phyloP scores from a whole-genome alignment of 192 early-diverging fungal genomes.

The Mycoemilia scoparia region DNA sequence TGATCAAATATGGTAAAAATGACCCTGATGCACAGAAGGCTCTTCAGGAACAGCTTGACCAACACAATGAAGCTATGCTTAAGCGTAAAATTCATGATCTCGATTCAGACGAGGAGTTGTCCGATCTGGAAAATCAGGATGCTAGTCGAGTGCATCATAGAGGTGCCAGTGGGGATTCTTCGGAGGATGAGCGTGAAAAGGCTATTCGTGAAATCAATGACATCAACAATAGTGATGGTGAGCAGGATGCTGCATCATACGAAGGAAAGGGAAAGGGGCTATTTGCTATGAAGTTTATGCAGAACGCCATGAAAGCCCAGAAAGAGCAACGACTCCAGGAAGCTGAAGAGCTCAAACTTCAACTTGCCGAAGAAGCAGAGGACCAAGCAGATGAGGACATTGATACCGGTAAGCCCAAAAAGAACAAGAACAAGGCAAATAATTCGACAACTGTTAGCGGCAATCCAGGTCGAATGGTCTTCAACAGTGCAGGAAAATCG shows the following conservation, averaged over 20 bases:
- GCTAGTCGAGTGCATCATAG: slow-evolving; percentile 24
- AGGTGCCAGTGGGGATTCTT: slow-evolving; percentile 13
- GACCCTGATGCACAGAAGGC: slow-evolving; percentile 51
- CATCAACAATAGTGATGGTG: slow-evolving; percentile 4
- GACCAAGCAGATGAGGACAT: no score
- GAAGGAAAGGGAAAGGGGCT: slow-evolving; percentile 53
- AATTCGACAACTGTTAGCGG: slow-evolving; percentile 25
- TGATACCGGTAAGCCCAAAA: no score
- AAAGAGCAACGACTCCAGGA: slow-evolving; percentile 22
- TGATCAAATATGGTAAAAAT: slow-evolving; percentile 38
- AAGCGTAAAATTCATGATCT: slow-evolving; percentile 65
- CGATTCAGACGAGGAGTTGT: slow-evolving; percentile 33
- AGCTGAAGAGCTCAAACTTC: slow-evolving; percentile 28
- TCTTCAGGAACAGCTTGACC: slow-evolving; percentile 63
- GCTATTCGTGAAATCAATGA: slow-evolving; percentile 7
- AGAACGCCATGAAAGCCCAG: slow-evolving; percentile 48
- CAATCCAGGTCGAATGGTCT: slow-evolving; percentile 43
- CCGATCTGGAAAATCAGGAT: slow-evolving; percentile 19
- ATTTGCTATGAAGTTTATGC: slow-evolving; percentile 98
- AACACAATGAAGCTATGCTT: slow-evolving; percentile 53
- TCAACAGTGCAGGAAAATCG: no score
- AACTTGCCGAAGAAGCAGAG: slow-evolving; percentile 14
- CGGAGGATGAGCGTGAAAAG: slow-evolving; percentile 7
- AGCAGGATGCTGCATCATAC: slow-evolving; percentile 16
- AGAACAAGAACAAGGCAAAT: no score